Evolutionary conservation across 768 basidiomycete genomes (phyloP).

Genomic region (Mrakia gelida): DNA sequence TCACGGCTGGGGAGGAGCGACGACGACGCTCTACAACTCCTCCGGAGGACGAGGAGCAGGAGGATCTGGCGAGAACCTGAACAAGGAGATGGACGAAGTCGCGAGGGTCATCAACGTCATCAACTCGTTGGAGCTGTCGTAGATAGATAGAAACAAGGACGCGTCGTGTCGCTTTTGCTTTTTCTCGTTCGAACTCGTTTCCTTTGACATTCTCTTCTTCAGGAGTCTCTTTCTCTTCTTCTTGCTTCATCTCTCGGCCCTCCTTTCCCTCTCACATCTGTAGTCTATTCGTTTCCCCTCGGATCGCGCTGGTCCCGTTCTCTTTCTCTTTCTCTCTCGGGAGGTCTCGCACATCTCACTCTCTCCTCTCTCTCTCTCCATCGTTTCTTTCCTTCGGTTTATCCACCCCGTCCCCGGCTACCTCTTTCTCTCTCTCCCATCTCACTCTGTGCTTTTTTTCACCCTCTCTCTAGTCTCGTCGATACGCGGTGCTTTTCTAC

Average conservation of each 20-base stretch:
- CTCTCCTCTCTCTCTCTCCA: not conserved
- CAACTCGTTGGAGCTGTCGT: conserved; percentile 13
- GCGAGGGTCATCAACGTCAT: conserved; percentile 9
- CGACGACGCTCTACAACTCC: not conserved
- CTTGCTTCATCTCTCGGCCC: no score
- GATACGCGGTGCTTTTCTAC: no score
- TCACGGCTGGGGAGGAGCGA: not conserved
- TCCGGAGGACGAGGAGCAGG: not conserved
- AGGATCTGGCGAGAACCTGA: not conserved
- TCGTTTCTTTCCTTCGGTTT: not conserved
- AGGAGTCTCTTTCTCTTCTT: not conserved
- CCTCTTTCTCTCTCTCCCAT: no score
- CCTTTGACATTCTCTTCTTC: not conserved
- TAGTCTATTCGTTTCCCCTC: no score
- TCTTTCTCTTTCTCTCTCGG: conserved; percentile 2
- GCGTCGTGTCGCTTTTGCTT: not conserved
- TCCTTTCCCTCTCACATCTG: no score
- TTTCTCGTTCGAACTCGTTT: not conserved
- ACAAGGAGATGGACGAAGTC: conserved; percentile 16
- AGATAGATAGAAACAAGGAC: not conserved
- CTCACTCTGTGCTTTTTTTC: no score
- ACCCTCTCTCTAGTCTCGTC: no score
- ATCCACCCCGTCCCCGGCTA: not conserved
- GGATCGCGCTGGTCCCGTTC: not conserved
- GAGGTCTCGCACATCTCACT: not conserved